Base-by-base conservation (phyloP, 106 monocot species). In the Cymbidium sinense region DNA sequence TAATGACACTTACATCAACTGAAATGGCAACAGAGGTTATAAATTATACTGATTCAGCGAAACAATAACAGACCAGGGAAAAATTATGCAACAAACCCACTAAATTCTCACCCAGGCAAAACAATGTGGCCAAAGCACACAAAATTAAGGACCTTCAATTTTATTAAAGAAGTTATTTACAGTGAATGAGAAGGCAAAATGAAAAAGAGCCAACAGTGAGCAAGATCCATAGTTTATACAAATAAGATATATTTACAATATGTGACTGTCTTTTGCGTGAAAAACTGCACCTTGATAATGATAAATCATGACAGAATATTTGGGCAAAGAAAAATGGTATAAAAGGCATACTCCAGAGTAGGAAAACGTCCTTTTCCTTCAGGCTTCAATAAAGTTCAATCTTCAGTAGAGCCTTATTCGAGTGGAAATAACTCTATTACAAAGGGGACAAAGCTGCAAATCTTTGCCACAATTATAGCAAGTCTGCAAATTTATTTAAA, bases 401-500 rank as follows among this genome's bases (percentile, higher is more conserved):
- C 69, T 18, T 72, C 71, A 72, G 20, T 74, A 74, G 27, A 74
- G 74, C 43, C 44, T 43, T 44, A 74, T 74, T 44, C 44, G 41
- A 27, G 74, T 74, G 34, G 74, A 74, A 27, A 74, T 47, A 28
- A 47, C 27, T 0, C 27, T 29, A 25, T 74, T 74, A 29, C 74
- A 74, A 7, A 74, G 44, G 28, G 74, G 74, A 28, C 74, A 74
- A 28, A 74, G 28, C 25, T 47, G 43, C 44, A 74, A 74, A 44
- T 74, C 74, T 44, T 74, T 74, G 0, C 74, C 74, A 27, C 74
- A 74, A 35, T 28, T 47, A 35, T 74, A 43, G 28, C 74, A 74
- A 43, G 74, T 74, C 74, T 74, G 74, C 44, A 25, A 39, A 74
- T 44, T 39, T 12, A 74, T 43, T n/a, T n/a, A n/a, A n/a, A n/a